These are phyloP conservation scores for Boletus pseudopeckii DNA, from an alignment of 768 basidiomycete species.

Conservation along the genomic window DNA sequence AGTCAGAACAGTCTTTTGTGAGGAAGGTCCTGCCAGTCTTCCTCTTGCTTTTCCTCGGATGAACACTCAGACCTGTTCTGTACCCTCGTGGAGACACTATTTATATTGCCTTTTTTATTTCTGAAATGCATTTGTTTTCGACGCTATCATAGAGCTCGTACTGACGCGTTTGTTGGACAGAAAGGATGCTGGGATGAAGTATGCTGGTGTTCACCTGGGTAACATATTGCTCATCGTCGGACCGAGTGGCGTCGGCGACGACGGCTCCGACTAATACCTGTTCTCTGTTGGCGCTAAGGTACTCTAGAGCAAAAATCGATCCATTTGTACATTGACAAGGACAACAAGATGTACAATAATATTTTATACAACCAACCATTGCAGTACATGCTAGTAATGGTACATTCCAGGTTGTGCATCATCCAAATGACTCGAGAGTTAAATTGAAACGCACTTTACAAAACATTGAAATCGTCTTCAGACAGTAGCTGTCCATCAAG, in stretches of 20 bases:
- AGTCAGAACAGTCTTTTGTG: slow-evolving; percentile 2
- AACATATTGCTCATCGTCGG: too few relatives aligned
- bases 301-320: too few relatives aligned
- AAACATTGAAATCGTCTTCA: slow-evolving; percentile 1
- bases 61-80: slow-evolving; percentile 32
- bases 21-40: background rate
- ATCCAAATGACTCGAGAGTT: too few relatives aligned
- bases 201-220: too few relatives aligned
- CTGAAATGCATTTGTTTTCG: slow-evolving; percentile 9
- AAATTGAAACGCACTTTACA: background rate
- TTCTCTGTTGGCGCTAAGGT: too few relatives aligned
- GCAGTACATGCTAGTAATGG: too few relatives aligned
- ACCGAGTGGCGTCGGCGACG: too few relatives aligned
- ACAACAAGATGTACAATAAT: too few relatives aligned
- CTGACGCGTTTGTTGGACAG: slow-evolving; percentile 13
- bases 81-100: slow-evolving; percentile 25
- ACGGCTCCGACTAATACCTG: too few relatives aligned
- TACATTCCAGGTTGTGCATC: too few relatives aligned
- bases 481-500: slow-evolving; percentile 27
- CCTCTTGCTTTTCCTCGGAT: slow-evolving; percentile 12
- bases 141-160: background rate
- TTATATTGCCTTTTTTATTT: slow-evolving; percentile 20
- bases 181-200: background rate
- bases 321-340: too few relatives aligned
- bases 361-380: too few relatives aligned